Percentiles rank a stretch among this genome's conserved stretches.
These are phyloP conservation scores for Reticulascus tulasneorum DNA, from an alignment of 2,329 filamentous ascomycete genomes.

Conservation along the genomic window DNA sequence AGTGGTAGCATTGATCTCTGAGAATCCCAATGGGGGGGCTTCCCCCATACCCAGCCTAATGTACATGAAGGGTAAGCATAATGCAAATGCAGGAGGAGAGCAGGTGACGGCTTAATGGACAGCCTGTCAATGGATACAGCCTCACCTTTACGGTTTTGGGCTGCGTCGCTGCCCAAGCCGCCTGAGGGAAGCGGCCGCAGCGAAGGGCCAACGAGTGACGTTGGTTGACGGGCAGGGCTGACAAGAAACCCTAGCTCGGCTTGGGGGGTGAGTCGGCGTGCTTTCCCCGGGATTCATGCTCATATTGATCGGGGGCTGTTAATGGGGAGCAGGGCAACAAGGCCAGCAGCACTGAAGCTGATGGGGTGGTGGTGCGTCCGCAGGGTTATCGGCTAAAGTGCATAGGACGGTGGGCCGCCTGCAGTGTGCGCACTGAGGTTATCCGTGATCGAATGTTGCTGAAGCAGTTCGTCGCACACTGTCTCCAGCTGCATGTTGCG, in stretches of 20 bases:
- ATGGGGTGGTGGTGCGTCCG: too few species aligned
- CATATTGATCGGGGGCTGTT: too few species aligned
- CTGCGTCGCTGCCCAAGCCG: slow-evolving; percentile 15
- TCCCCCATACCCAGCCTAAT: neutral
- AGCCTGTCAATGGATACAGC: slow-evolving; percentile 12
- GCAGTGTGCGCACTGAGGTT: too few species aligned
- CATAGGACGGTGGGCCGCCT: too few species aligned
- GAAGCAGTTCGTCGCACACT: slow-evolving; percentile 3
- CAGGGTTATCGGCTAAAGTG: too few species aligned
- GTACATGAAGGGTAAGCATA: slow-evolving; percentile 5
- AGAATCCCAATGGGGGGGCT: too few species aligned
- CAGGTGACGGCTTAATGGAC: slow-evolving; percentile 1
- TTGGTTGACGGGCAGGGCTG: slow-evolving; percentile 6
- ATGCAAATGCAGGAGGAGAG: slow-evolving; percentile 8
- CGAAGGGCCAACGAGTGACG: slow-evolving; percentile 4
- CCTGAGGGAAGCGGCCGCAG: slow-evolving; percentile 1
- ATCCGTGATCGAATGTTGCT: too few species aligned
- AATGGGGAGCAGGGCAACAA: too few species aligned
- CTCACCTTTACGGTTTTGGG: slow-evolving; percentile 17
- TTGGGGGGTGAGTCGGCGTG: too few species aligned
- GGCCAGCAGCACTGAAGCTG: too few species aligned
- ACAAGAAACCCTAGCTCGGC: neutral
- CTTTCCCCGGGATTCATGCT: too few species aligned
- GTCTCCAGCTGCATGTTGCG: slow-evolving; percentile 5
- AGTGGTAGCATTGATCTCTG: too few species aligned